Base-by-base conservation (phyloP, 352 stramenopile genomes). In the Phytopythium vexans region DNA sequence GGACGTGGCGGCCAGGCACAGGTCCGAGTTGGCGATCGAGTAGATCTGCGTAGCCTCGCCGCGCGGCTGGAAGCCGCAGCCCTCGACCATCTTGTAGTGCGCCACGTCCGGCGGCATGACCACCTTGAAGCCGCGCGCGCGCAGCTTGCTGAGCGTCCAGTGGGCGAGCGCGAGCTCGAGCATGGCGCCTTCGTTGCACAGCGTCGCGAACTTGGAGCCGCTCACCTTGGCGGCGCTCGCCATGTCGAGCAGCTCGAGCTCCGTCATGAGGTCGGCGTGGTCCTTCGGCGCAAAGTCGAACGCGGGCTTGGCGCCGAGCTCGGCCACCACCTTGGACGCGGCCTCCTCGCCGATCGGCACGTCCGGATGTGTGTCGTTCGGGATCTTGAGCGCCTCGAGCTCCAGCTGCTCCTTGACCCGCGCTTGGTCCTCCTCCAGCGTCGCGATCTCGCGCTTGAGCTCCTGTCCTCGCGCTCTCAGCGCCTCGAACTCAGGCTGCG, bases 41-140 rank as follows among this genome's bases (percentile, higher is more conserved):
- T 96, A 96, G 48, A 96, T 89, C 61, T 96, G 85, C 54, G 84
- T 91, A 12, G 82, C 81, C 14, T 95, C 85, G 6, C 82, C 88
- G 37, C 88, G 82, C 8, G 88, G 86, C 62, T 96, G 83, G 55
- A 94, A 96, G 33, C 88, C 81, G 43, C 83, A 91, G 14, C 80
- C 82, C 63, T 94, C 83, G 31, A 96, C 76, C 41, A 94, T 79
- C 60, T 83, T 81, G 56, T 83, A 77, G 49, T 90, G 82, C 15
- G 86, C 88, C 34, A 96, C 73, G 43, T 96, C 88, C 0, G 88
- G 88, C 9, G 86, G 82, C 12, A 94, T 76, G 41, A 87, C 61
- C 39, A 90, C 60, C 15, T 72, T 84, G 49, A 94, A 96, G 2
- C 86, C 85, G 35, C 83, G 74, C 21, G 68, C 59, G 33, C 72